Evolutionary conservation across 441 rosid species (phyloP), one percentile per base, ranked within the genome.

Genomic region (Biscutella laevigata): DNA sequence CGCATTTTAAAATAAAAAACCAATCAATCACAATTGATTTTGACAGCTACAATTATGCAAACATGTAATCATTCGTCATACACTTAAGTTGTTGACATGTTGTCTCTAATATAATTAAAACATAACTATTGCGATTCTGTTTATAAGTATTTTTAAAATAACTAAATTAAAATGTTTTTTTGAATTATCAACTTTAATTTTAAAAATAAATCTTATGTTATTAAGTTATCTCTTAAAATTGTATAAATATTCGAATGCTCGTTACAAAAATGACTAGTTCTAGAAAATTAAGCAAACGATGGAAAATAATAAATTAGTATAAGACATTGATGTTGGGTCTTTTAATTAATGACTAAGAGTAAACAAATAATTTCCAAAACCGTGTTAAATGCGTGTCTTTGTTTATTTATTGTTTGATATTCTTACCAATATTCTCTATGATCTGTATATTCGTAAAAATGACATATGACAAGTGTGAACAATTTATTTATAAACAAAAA

Each of bases 331-430:
- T n/a, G n/a, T n/a, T n/a, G n/a, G n/a, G n/a, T 11, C 3, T 9
- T 38, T 24, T 30, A 25, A 7, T 13, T 11, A 5, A n/a, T 9
- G 15, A 52, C 25, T 37, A 27, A 4, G 30, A 42, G 39, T 43
- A 5, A 52, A 26, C 8, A 35, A 34, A 8, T 0, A 1, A 17
- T 25, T 26, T 36, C 12, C 20, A 3, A 14, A 11, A 62, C 60
- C 55, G 55, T 36, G 61, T 62, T 53, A 15, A 44, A 19, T 35
- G 48, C 40, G 61, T 28, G 28, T 54, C 38, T 62, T 62, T 62
- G 48, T 27, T 53, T 43, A 22, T 4, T 20, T 5, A 29, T 12
- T 59, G 2, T 19, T 36, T 19, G 12, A 25, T n/a, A 26, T 51
- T 60, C 15, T 20, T 22, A 61, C 44, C 10, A 10, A 7, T 39